These are phyloP conservation scores for Lathyrus aphaca DNA, from an alignment of 306 rosid genomes.

Conservation along the genomic window DNA sequence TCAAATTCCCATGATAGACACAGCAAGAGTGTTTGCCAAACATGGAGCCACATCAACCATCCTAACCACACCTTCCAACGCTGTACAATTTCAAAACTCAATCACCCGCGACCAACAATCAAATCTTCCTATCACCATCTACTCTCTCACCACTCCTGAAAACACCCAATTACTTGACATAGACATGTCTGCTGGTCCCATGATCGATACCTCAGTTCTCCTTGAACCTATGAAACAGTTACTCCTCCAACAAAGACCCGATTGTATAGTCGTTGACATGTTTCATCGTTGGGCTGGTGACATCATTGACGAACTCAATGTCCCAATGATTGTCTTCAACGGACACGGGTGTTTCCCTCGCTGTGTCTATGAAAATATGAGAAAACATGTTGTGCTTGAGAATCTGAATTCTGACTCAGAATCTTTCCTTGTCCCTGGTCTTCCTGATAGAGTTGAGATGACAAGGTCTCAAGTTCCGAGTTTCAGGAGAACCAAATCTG, in stretches of 20 bases:
- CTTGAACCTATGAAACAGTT: slow-evolving; percentile 47
- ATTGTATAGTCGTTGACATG: slow-evolving; percentile 59
- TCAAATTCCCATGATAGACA: slow-evolving; percentile 71
- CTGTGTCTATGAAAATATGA: slow-evolving; percentile 43
- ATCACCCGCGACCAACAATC: slow-evolving; percentile 52
- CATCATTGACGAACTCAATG: slow-evolving; percentile 37
- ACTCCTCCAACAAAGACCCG: slow-evolving; percentile 44
- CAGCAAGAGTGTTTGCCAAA: slow-evolving; percentile 63
- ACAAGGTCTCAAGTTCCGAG: slow-evolving; percentile 57
- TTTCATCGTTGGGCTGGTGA: slow-evolving; percentile 59
- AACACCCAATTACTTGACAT: slow-evolving; percentile 38
- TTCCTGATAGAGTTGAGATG: slow-evolving; percentile 54
- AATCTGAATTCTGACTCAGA: slow-evolving; percentile 48
- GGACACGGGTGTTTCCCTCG: slow-evolving; percentile 61
- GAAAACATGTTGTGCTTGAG: slow-evolving; percentile 34
- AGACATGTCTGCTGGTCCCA: slow-evolving; percentile 51
- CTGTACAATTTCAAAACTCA: slow-evolving; percentile 44
- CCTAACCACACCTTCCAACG: slow-evolving; percentile 49
- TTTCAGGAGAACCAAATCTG: slow-evolving; percentile 37
- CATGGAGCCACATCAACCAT: slow-evolving; percentile 63
- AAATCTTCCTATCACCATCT: slow-evolving; percentile 44
- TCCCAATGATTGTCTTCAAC: slow-evolving; percentile 50
- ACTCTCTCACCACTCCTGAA: slow-evolving; percentile 34
- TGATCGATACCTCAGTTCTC: slow-evolving; percentile 51
- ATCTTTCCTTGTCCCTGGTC: slow-evolving; percentile 50